A percentile compares a stretch with the other conserved stretches of the same genome.
These are phyloP conservation scores for Boletales sp. DNA, from an alignment of 768 basidiomycete species.

Conservation along the genomic window DNA sequence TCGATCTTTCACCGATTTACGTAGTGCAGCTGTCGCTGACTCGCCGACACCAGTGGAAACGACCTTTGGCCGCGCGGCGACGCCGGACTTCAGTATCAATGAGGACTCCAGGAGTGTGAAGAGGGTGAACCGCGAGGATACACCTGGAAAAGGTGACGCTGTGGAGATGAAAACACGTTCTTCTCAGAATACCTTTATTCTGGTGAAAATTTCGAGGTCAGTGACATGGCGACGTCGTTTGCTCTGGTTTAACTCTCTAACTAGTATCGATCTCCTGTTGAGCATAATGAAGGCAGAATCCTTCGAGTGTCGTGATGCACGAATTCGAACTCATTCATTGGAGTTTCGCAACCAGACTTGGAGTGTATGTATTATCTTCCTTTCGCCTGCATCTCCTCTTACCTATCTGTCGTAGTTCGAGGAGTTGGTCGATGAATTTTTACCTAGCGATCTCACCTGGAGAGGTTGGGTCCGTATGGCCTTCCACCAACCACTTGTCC, in stretches of 20 bases:
- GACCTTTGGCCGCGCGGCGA: constrained; percentile 5
- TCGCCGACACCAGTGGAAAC: constrained; percentile 15
- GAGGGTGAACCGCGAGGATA: constrained; percentile 18
- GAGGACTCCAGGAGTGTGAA: constrained; percentile 22
- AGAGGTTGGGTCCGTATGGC: constrained; percentile 82
- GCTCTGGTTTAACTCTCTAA: constrained; percentile 16
- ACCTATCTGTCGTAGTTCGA: constrained; percentile 52
- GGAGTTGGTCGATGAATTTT: constrained; percentile 74
- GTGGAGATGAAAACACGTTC: constrained; percentile 83
- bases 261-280: constrained; percentile 65
- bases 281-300: constrained; percentile 83
- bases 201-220: constrained; percentile 71
- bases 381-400: constrained; percentile 2
- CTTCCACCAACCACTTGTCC: constrained; percentile 74
- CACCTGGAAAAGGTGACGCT: constrained; percentile 48
- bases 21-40: constrained; percentile 39
- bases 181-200: constrained; percentile 77
- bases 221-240: constrained; percentile 8
- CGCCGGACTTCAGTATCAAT: constrained; percentile 14
- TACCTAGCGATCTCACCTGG: constrained; percentile 76
- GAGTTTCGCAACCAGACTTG: constrained; percentile 80
- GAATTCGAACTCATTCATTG: constrained; percentile 74
- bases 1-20: constrained; percentile 68
- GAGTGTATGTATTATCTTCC: constrained; percentile 52
- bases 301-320: constrained; percentile 76